These are phyloP conservation scores for Zychaea mexicana DNA, from an alignment of 371 early-diverging fungal species.

Conservation along the genomic window DNA sequence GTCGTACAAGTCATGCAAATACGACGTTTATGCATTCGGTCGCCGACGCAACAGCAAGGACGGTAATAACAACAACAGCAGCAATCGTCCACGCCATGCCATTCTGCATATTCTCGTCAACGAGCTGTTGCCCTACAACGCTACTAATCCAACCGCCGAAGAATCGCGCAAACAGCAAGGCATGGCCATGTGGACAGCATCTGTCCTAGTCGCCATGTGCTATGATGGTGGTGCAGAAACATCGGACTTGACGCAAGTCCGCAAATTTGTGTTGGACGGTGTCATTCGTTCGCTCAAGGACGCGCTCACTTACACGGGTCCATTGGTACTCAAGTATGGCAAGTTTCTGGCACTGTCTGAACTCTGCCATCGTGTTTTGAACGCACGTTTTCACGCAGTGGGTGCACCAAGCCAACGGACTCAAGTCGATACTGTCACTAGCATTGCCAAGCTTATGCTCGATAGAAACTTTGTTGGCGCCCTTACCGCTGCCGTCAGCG, in stretches of 20 bases:
- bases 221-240: constrained; percentile 38
- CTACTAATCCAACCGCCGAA: constrained; percentile 48
- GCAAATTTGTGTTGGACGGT: constrained; percentile 70
- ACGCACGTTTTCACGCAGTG: constrained; percentile 48
- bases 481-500: constrained; percentile 78
- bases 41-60: constrained; percentile 55
- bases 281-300: constrained; percentile 66
- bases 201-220: constrained; percentile 63
- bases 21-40: constrained; percentile 68
- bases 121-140: constrained; percentile 64
- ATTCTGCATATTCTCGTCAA: constrained; percentile 61
- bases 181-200: constrained; percentile 70
- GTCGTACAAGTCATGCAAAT: constrained; percentile 84
- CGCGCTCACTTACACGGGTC: constrained; percentile 53
- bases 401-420: constrained; percentile 30
- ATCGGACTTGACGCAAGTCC: constrained; percentile 56
- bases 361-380: constrained; percentile 71
- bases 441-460: constrained; percentile 82
- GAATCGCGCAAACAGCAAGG: constrained; percentile 61
- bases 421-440: constrained; percentile 60
- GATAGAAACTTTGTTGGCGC: constrained; percentile 87
- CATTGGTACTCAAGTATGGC: constrained; percentile 65
- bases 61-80: constrained; percentile 24
- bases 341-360: constrained; percentile 74
- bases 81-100: constrained; percentile 28